Evolutionary conservation across 768 basidiomycete species (phyloP).

Genomic region (Exidia glandulosa): DNA sequence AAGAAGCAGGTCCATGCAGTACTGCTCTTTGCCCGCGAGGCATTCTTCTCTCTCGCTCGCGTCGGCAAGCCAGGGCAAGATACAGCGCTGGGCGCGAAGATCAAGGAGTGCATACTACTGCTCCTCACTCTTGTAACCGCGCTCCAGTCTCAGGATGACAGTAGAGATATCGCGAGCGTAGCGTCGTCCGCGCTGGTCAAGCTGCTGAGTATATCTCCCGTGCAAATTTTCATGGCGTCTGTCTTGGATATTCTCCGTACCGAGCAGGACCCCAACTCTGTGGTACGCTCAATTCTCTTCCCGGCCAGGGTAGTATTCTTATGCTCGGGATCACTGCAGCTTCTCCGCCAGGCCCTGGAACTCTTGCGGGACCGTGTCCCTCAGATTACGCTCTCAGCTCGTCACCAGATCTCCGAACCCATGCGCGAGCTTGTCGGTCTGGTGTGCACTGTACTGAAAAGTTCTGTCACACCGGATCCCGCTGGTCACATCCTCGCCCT

Average conservation of each 20-base stretch:
- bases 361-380: neutral
- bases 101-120: neutral
- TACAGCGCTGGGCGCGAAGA: neutral
- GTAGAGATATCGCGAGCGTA: neutral
- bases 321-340: neutral
- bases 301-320: neutral
- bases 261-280: neutral
- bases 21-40: neutral
- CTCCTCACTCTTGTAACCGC: neutral
- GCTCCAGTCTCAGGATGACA: neutral
- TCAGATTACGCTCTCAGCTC: neutral
- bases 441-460: neutral
- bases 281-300: neutral
- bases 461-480: neutral
- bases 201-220: neutral
- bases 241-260: neutral
- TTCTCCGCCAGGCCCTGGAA: neutral
- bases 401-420: neutral
- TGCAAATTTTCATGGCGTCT: neutral
- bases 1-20: neutral
- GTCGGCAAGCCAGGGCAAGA: neutral
- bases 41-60: neutral
- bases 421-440: neutral
- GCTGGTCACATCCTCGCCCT: constrained; percentile 17
- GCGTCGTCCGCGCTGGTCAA: neutral